Conservation (phyloP, 495 filamentous ascomycete genomes). For the Penicillium mononematosum region DNA sequence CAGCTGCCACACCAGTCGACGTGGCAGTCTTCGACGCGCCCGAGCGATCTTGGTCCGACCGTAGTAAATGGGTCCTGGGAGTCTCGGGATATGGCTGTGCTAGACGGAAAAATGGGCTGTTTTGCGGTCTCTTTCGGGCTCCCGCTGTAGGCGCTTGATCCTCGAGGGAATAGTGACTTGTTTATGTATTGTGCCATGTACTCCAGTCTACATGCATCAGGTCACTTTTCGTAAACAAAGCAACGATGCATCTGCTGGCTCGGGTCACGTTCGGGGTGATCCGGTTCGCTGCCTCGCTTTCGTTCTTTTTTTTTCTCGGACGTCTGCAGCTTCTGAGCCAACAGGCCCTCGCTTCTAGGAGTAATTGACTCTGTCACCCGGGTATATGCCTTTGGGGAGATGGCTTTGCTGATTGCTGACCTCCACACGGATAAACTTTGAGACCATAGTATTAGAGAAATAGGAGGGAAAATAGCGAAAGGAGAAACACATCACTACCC, state of each 20-base stretch:
- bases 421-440: not conserved
- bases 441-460: not conserved
- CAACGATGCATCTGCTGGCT: slow-evolving; percentile 11
- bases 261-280: slow-evolving; percentile 31
- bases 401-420: not conserved
- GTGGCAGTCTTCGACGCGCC: slow-evolving; percentile 25
- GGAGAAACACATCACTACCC: not conserved
- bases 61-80: slow-evolving; percentile 3
- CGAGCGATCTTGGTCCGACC: slow-evolving; percentile 12
- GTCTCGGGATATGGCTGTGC: slow-evolving; percentile 6
- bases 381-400: not conserved
- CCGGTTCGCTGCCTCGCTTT: slow-evolving; percentile 53
- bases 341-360: slow-evolving; percentile 4
- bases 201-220: slow-evolving; percentile 7
- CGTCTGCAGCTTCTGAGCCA: slow-evolving; percentile 13
- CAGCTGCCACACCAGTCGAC: slow-evolving; percentile 21
- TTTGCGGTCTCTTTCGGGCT: slow-evolving; percentile 2
- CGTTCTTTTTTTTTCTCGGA: not conserved
- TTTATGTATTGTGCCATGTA: slow-evolving; percentile 10
- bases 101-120: slow-evolving; percentile 6
- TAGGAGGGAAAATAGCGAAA: not conserved
- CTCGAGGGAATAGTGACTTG: slow-evolving; percentile 5
- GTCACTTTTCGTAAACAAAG: slow-evolving; percentile 11
- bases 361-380: slow-evolving; percentile 8
- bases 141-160: slow-evolving; percentile 18